Evolutionary conservation across 1,284 basidiomycete species (phyloP).

Genomic region (Trichosporon faecale): DNA sequence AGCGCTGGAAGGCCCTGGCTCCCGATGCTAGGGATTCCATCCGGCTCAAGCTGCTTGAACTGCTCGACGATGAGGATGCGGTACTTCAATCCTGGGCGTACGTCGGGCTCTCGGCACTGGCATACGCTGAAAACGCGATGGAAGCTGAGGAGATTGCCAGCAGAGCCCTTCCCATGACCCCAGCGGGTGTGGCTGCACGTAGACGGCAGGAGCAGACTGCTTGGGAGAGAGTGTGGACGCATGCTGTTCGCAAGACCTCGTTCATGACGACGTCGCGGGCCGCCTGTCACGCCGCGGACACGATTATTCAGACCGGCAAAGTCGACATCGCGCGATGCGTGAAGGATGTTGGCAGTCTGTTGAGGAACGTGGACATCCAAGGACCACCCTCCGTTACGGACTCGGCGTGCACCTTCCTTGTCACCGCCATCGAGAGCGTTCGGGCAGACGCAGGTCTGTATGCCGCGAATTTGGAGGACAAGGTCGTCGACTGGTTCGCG

Average conservation of each 20-base stretch:
- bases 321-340: conserved; percentile 62
- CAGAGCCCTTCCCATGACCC: conserved; percentile 26
- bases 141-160: neutral
- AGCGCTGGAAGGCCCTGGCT: conserved; percentile 66
- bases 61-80: conserved; percentile 65
- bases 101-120: conserved; percentile 64
- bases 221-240: conserved; percentile 78
- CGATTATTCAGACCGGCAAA: conserved; percentile 54
- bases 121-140: conserved; percentile 19
- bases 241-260: conserved; percentile 69
- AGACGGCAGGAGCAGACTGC: conserved; percentile 31
- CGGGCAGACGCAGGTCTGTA: conserved; percentile 75
- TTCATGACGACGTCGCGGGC: conserved; percentile 67
- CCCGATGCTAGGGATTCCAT: conserved; percentile 60
- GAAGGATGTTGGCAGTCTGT: conserved; percentile 68
- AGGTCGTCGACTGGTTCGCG: conserved; percentile 72
- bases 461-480: conserved; percentile 74
- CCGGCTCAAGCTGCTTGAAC: conserved; percentile 59
- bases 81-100: conserved; percentile 76
- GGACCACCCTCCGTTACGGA: conserved; percentile 80
- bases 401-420: conserved; percentile 76
- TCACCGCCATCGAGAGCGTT: conserved; percentile 63
- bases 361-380: conserved; percentile 78
- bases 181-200: conserved; percentile 13
- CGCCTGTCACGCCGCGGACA: conserved; percentile 71